phyloP scores from a whole-genome alignment of 2,329 filamentous ascomycete species.

The Metarhizium rileyi region DNA sequence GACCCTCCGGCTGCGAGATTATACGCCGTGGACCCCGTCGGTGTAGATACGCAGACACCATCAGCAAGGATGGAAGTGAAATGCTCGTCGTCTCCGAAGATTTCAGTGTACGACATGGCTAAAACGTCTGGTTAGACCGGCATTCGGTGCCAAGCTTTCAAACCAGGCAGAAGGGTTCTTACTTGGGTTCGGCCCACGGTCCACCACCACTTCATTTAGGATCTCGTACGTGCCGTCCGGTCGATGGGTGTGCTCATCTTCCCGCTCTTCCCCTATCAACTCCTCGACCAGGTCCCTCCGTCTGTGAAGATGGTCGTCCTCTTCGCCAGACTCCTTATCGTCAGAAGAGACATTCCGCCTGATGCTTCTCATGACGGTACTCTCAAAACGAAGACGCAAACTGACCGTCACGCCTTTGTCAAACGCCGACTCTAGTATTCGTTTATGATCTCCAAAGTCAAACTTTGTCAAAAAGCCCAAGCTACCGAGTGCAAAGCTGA shows the following conservation, averaged over 20 bases:
- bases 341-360: slow-evolving; percentile 26
- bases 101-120: slow-evolving; percentile 86
- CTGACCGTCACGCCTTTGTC: slow-evolving; percentile 80
- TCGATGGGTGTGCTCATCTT: slow-evolving; percentile 74
- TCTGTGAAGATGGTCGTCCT: slow-evolving; percentile 27
- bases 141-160: background rate
- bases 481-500: slow-evolving; percentile 86
- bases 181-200: slow-evolving; percentile 89
- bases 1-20: slow-evolving; percentile 94
- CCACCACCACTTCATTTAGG: slow-evolving; percentile 92
- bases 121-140: background rate
- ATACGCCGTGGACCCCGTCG: slow-evolving; percentile 90
- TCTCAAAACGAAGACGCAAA: slow-evolving; percentile 81
- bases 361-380: slow-evolving; percentile 79
- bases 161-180: slow-evolving; percentile 25
- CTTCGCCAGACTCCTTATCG: slow-evolving; percentile 20
- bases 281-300: slow-evolving; percentile 75
- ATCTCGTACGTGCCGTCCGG: slow-evolving; percentile 84
- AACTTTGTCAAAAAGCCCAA: slow-evolving; percentile 95
- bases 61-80: slow-evolving; percentile 92
- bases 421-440: slow-evolving; percentile 63
- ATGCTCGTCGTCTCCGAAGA: slow-evolving; percentile 92
- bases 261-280: slow-evolving; percentile 74
- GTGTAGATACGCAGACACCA: slow-evolving; percentile 86
- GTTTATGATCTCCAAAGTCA: slow-evolving; percentile 67